Evolutionary conservation across 1,284 basidiomycete genomes (phyloP), one percentile per base, ranked within the genome.

Genomic region (Agroathelia rolfsii): DNA sequence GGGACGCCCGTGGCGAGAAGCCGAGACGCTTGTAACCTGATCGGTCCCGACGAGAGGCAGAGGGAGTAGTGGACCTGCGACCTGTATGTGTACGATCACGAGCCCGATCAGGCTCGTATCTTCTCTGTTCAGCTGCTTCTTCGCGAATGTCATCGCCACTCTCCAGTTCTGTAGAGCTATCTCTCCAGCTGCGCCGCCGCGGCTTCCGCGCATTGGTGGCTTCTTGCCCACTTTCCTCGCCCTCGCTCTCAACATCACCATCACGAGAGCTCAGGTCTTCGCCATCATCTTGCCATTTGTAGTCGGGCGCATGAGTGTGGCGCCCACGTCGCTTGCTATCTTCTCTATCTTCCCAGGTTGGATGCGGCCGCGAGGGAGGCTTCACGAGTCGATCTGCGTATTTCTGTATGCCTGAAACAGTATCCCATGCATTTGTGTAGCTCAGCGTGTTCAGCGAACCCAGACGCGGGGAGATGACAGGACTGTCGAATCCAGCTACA

Each of bases 341-440:
- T 6, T 51, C 58, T 30, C 61, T 59, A 22, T 59, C 61, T 30
- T 66, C 62, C 37, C 66, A 69, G 13, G 67, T 53, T 22, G 61
- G 48, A 30, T 56, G 55, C 15, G 62, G 55, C 37, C 50, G 57
- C 25, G 56, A 52, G 3, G 62, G 53, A n/a, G 74, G 69, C 25
- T 66, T 64, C 11, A 65, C 71, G 19, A 87, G 60, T 35, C 66
- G 67, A 6, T 71, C 66, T 1, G 81, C 79, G 52, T 90, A 88
- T 38, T 66, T 70, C 41, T 79, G 73, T 36, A 89, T 89, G 38
- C 75, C 77, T 3, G 84, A 78, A 16, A 83, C 72, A 24, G 55
- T 61, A 47, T 94, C 90, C 85, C 86, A 89, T 2, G 80, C 83
- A 55, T 94, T 88, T 6, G 65, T 61, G 54, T 79, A 86, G 4